A percentile compares a stretch with the other conserved stretches of the same genome.
These are phyloP conservation scores for Kluyveromyces siamensis DNA, from an alignment of 805 yeast species.

Conservation along the genomic window DNA sequence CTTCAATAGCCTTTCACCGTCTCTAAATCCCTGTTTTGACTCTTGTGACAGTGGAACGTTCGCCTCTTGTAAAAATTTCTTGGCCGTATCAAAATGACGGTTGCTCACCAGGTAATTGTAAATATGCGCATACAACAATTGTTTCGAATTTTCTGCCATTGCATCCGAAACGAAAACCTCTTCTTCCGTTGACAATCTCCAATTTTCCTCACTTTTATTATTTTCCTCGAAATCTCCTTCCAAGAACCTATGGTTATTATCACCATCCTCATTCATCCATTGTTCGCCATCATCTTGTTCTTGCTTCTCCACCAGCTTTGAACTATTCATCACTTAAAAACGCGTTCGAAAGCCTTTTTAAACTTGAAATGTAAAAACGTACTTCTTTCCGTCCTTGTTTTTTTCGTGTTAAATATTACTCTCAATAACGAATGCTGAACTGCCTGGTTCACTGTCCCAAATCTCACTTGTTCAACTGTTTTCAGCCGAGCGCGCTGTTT, in stretches of 20 bases:
- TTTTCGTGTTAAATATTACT: too few relatives aligned
- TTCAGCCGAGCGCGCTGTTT: too few relatives aligned
- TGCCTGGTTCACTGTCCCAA: too few relatives aligned
- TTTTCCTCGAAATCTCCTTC: slow-evolving; percentile 13
- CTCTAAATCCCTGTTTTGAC: slow-evolving; percentile 6
- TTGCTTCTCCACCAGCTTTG: background rate
- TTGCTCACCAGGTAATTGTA: slow-evolving; percentile 41
- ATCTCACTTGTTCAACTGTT: too few relatives aligned
- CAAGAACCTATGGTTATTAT: background rate
- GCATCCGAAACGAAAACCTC: slow-evolving; percentile 34
- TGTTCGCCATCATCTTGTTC: slow-evolving; percentile 9
- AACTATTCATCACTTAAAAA: background rate
- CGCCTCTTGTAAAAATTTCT: slow-evolving; percentile 36
- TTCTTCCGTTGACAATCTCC: background rate
- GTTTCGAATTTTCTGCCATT: slow-evolving; percentile 39
- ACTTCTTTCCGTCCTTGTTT: too few relatives aligned
- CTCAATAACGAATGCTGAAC: too few relatives aligned
- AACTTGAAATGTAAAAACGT: background rate
- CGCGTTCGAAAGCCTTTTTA: background rate
- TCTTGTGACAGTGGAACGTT: slow-evolving; percentile 31
- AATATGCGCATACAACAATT: slow-evolving; percentile 42
- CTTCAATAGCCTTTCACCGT: slow-evolving; percentile 19
- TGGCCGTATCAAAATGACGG: slow-evolving; percentile 42
- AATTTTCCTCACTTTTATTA: slow-evolving; percentile 20
- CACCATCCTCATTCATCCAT: slow-evolving; percentile 27